phyloP scores from a whole-genome alignment of 2,329 filamentous ascomycete genomes.

The Rhynchosporium secalis region DNA sequence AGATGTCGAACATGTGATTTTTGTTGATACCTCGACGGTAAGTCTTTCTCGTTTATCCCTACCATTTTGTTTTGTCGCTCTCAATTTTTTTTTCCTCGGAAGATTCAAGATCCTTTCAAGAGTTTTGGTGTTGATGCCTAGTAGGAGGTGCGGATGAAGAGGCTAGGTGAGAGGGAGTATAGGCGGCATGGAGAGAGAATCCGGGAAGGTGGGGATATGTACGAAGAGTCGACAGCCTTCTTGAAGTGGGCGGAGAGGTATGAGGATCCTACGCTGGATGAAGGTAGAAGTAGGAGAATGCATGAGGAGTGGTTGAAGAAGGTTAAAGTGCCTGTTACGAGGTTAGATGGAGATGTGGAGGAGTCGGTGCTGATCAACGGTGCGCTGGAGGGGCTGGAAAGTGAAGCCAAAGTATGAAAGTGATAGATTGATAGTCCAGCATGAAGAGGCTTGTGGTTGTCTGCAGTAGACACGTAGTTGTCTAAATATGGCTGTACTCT shows the following conservation, averaged over 20 bases:
- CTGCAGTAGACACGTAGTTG: too few species aligned
- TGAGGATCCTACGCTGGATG: slow-evolving; percentile 20
- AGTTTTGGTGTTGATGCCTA: neutral
- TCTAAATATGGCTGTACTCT: too few species aligned
- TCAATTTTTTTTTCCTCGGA: neutral
- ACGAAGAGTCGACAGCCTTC: slow-evolving; percentile 20
- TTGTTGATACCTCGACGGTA: slow-evolving; percentile 15
- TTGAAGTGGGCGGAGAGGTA: slow-evolving; percentile 20
- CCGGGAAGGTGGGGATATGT: slow-evolving; percentile 21
- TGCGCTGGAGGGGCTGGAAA: slow-evolving; percentile 17
- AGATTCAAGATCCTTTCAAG: too few species aligned
- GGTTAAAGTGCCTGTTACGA: slow-evolving; percentile 19
- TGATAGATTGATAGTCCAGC: too few species aligned
- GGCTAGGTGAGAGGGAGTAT: slow-evolving; percentile 19
- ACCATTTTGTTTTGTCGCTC: neutral
- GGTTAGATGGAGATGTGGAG: slow-evolving; percentile 17
- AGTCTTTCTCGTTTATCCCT: neutral
- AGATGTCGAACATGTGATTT: slow-evolving; percentile 22
- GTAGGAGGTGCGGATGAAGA: slow-evolving; percentile 18
- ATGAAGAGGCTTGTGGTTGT: too few species aligned
- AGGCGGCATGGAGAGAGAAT: slow-evolving; percentile 20
- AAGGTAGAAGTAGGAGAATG: slow-evolving; percentile 19
- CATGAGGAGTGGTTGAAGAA: slow-evolving; percentile 20
- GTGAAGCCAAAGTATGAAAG: neutral
- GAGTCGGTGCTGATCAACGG: slow-evolving; percentile 20